Conservation (phyloP, 805 yeast genomes). For the Wickerhamiella slavikovae region DNA sequence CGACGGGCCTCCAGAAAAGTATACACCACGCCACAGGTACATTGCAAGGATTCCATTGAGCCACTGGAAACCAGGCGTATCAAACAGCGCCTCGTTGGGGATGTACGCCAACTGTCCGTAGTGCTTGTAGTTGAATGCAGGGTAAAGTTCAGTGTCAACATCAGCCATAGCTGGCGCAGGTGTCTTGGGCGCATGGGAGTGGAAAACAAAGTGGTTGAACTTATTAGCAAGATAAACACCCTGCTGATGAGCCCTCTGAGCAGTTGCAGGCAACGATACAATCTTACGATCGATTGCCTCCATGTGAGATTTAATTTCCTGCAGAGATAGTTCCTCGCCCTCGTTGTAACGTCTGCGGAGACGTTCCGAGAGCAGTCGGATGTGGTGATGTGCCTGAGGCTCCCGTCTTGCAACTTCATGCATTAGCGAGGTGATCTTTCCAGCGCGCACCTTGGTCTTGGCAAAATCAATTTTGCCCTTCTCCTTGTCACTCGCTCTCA, state of each 20-base stretch:
- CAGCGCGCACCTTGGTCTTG: slow-evolving; percentile 2
- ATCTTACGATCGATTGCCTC: slow-evolving; percentile 39
- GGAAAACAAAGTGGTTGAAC: slow-evolving; percentile 29
- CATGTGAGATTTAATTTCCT: slow-evolving; percentile 29
- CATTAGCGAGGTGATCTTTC: slow-evolving; percentile 6
- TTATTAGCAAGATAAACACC: slow-evolving; percentile 46
- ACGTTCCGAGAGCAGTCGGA: slow-evolving; percentile 9
- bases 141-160: slow-evolving; percentile 31
- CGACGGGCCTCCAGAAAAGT: slow-evolving; percentile 47
- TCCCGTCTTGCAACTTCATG: slow-evolving; percentile 7
- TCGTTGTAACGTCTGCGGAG: slow-evolving; percentile 8
- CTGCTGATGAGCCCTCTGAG: slow-evolving; percentile 55
- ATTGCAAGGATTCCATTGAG: slow-evolving; percentile 51
- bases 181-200: slow-evolving; percentile 17
- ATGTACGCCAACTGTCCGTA: slow-evolving; percentile 49
- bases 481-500: slow-evolving; percentile 23
- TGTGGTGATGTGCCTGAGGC: slow-evolving; percentile 12
- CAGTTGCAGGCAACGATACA: slow-evolving; percentile 53
- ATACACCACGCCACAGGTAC: slow-evolving; percentile 54
- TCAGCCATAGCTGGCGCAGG: slow-evolving; percentile 23
- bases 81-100: slow-evolving; percentile 54
- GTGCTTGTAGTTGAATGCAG: slow-evolving; percentile 43
- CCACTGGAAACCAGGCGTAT: slow-evolving; percentile 38
- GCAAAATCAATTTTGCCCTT: slow-evolving; percentile 10
- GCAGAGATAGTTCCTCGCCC: slow-evolving; percentile 21